Percentiles rank a stretch among this genome's conserved stretches.
Conservation (phyloP, 371 early-diverging fungal genomes). For the Mucor sp. region DNA sequence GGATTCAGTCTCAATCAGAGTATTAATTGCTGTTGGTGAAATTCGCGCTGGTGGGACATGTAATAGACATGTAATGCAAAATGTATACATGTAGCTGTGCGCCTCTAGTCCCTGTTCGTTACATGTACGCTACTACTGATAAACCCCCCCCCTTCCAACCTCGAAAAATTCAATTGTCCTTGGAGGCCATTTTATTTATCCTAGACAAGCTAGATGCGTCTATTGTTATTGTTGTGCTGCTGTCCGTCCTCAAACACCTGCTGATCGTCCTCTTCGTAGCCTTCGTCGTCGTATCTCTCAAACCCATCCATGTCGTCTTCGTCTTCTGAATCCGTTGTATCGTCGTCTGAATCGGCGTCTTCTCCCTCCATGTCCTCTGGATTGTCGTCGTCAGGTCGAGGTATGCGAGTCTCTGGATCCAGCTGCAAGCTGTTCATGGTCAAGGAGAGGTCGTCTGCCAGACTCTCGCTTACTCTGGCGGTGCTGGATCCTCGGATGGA, state of each 20-base stretch:
- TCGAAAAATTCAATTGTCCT: too few relatives aligned
- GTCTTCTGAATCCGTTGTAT: constrained; percentile 30
- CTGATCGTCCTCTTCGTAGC: constrained; percentile 29
- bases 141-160: too few relatives aligned
- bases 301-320: constrained; percentile 27
- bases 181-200: too few relatives aligned
- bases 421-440: constrained; percentile 32
- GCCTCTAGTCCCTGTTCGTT: too few relatives aligned
- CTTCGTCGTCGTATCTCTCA: constrained; percentile 39
- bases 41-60: too few relatives aligned
- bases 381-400: constrained; percentile 37
- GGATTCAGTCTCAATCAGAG: too few relatives aligned
- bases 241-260: constrained; percentile 20
- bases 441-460: constrained; percentile 39
- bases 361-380: constrained; percentile 17
- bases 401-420: constrained; percentile 32
- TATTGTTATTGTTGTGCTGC: neutral
- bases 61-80: too few relatives aligned
- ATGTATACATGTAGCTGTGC: too few relatives aligned
- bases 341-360: constrained; percentile 16
- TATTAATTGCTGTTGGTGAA: too few relatives aligned
- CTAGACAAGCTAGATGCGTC: neutral
- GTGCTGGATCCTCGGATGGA: constrained; percentile 7
- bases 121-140: too few relatives aligned
- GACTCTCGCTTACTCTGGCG: constrained; percentile 18